phyloP scores from a whole-genome alignment of 2,329 filamentous ascomycete species.

The Sphaerulina musiva region DNA sequence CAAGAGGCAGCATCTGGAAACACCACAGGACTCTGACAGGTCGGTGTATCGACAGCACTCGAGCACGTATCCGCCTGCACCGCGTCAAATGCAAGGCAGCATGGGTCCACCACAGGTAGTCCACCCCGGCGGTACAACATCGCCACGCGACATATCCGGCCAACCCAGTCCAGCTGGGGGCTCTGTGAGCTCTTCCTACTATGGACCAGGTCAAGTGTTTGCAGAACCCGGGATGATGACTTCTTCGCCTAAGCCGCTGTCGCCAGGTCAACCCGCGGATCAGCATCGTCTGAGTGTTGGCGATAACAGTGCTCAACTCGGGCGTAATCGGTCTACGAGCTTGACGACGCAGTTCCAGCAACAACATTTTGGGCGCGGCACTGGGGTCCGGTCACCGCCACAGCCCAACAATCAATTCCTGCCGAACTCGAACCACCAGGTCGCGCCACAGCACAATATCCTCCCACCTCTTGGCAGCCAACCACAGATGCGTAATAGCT shows the following conservation, averaged over 20 bases:
- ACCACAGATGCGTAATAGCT: constrained; percentile 20
- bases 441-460: constrained; percentile 27
- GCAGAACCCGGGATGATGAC: constrained; percentile 63
- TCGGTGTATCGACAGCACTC: constrained; percentile 59
- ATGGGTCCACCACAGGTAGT: constrained; percentile 36
- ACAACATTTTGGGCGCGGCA: constrained; percentile 52
- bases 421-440: constrained; percentile 15
- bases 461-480: constrained; percentile 37
- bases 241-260: constrained; percentile 80
- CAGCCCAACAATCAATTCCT: constrained; percentile 40
- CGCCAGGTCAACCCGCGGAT: constrained; percentile 51
- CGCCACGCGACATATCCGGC: constrained; percentile 35
- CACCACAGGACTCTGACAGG: constrained; percentile 47
- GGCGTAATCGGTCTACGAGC: constrained; percentile 59
- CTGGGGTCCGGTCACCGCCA: constrained; percentile 50
- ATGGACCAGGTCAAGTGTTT: constrained; percentile 53
- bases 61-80: constrained; percentile 66
- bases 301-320: constrained; percentile 33
- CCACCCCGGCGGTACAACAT: constrained; percentile 29
- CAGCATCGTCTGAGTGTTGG: constrained; percentile 49
- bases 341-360: constrained; percentile 60
- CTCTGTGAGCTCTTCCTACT: constrained; percentile 23
- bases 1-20: constrained; percentile 63
- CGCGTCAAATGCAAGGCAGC: constrained; percentile 24
- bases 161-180: constrained; percentile 25